Conservation (phyloP, 2,329 filamentous ascomycete species). For the Aspergillus brasiliensis region DNA sequence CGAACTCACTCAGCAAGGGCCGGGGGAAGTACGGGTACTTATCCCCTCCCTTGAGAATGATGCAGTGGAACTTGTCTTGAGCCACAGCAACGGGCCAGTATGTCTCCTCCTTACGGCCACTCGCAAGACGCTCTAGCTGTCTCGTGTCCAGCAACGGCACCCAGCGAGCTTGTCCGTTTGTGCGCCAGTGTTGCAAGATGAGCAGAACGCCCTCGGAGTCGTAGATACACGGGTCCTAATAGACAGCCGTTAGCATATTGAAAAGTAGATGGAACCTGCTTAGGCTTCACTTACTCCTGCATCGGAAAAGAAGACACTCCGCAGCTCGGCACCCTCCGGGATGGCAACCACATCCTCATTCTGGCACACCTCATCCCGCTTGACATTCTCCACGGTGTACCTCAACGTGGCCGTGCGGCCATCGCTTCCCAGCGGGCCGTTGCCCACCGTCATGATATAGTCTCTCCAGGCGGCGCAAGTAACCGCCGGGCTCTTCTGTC, state of each 20-base stretch:
- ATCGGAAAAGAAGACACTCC: conserved; percentile 89
- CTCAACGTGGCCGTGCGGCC: conserved; percentile 71
- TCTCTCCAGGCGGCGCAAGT: conserved; percentile 93
- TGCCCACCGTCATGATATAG: conserved; percentile 94
- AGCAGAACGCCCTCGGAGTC: conserved; percentile 88
- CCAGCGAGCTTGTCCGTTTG: conserved; percentile 82
- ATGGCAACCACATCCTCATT: conserved; percentile 90
- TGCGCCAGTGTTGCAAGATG: conserved; percentile 87
- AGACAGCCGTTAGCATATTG: conserved; percentile 14
- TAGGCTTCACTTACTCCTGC: conserved; percentile 64
- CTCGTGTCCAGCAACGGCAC: conserved; percentile 89
- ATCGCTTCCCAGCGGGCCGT: conserved; percentile 79
- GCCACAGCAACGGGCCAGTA: conserved; percentile 97
- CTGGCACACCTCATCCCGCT: conserved; percentile 90
- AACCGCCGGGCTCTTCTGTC: conserved; percentile 90
- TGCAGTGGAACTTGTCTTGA: conserved; percentile 91
- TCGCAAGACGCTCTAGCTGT: conserved; percentile 76
- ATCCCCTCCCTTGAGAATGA: conserved; percentile 95
- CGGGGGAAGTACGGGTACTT: conserved; percentile 90
- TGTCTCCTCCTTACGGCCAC: conserved; percentile 80
- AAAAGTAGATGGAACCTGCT: not conserved
- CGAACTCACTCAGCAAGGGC: conserved; percentile 88
- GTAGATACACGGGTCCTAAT: conserved; percentile 89
- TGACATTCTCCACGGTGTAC: conserved; percentile 94
- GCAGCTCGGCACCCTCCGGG: conserved; percentile 70